Evolutionary conservation across 495 filamentous ascomycete genomes (phyloP), one percentile per base, ranked within the genome.

Genomic region (Ascodesmis nigricans): DNA sequence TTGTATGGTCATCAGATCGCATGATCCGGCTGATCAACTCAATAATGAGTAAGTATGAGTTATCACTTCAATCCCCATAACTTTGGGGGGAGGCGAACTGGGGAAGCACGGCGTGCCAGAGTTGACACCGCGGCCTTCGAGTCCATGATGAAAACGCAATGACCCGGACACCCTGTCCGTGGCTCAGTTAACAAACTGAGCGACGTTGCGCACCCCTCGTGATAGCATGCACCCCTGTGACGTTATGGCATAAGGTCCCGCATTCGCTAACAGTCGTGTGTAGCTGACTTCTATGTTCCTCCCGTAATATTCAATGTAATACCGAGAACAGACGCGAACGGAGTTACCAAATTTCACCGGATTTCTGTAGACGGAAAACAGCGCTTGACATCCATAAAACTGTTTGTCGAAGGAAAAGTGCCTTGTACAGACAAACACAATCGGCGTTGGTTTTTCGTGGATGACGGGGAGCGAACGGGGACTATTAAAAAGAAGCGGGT

Each of bases 291-390:
- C 33, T 63, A 62, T 29, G 52, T 64, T 35, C 62, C 62, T 13
- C 62, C 61, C 3, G 47, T 65, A 3, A 64, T 65, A 22, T 63
- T 65, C 36, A 63, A 61, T 37, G 52, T 56, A 7, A 43, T 55
- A 19, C 45, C 32, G 22, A 30, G 29, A n/a, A 33, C 27, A 9
- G 14, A 36, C 3, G 37, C 40, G 21, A 31, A 50, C 16, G 36
- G 41, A 30, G 6, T 26, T 4, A 20, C 39, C 30, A 33, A 45
- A 24, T 41, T 35, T 36, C 14, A 42, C 31, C 33, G 40, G 17
- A 50, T 57, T 19, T 63, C 58, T 28, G 53, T 65, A 7, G 62
- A 65, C 42, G 62, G 62, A 11, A 65, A 65, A 45, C 62, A 65
- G 40, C 58, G 62, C 15, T 41, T 65, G 13, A 55, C 60, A 1